A percentile compares a stretch with the other conserved stretches of the same genome.
These are phyloP conservation scores for Leccinum solheimii DNA, from an alignment of 1,284 basidiomycete species.

Conservation along the genomic window DNA sequence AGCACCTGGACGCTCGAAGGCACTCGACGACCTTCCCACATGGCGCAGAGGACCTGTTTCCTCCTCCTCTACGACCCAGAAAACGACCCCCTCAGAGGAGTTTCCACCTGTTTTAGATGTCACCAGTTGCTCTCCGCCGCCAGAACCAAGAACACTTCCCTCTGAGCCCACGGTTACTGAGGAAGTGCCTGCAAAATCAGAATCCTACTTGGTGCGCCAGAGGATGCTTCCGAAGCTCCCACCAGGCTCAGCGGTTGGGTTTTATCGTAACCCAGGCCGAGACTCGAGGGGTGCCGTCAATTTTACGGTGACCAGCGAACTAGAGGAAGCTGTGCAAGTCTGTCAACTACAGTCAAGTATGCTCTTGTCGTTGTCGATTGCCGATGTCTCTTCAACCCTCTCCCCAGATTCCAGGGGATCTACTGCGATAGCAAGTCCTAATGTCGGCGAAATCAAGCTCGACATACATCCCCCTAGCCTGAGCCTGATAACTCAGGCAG, in stretches of 20 bases:
- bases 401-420: conserved; percentile 9
- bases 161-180: conserved; percentile 10
- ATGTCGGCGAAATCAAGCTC: conserved; percentile 26
- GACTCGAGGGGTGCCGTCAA: conserved; percentile 51
- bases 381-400: conserved; percentile 6
- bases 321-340: conserved; percentile 45
- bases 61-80: conserved; percentile 11
- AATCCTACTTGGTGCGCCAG: conserved; percentile 25
- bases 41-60: conserved; percentile 53
- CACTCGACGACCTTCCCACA: conserved; percentile 50
- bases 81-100: conserved; percentile 11
- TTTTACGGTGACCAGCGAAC: conserved; percentile 76
- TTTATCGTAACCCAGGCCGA: conserved; percentile 59
- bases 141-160: conserved; percentile 12
- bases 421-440: conserved; percentile 7
- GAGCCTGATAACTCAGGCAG: conserved; percentile 37
- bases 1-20: conserved; percentile 49
- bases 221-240: conserved; percentile 43
- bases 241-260: conserved; percentile 67
- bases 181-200: conserved; percentile 21
- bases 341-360: conserved; percentile 23
- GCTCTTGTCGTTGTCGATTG: conserved; percentile 29
- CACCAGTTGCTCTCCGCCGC: conserved; percentile 32
- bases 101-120: conserved; percentile 25
- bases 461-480: conserved; percentile 28